phyloP scores from a whole-genome alignment of 805 yeast genomes.

The Candida adriatica region DNA sequence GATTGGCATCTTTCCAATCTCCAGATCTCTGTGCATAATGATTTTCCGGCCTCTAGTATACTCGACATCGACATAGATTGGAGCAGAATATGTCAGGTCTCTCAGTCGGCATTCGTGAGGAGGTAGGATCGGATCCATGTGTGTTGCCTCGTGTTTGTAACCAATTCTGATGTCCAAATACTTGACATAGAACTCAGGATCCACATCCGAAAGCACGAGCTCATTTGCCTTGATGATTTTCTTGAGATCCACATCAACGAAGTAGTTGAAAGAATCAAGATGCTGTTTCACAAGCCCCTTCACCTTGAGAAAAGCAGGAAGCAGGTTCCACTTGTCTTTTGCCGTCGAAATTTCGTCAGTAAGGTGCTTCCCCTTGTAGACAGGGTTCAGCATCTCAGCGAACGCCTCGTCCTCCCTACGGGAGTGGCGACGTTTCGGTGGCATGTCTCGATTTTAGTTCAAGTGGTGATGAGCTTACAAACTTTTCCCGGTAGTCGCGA shows the following conservation, averaged over 20 bases:
- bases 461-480: constrained; percentile 5
- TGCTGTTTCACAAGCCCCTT: constrained; percentile 97
- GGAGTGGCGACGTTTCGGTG: constrained; percentile 21
- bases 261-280: constrained; percentile 95
- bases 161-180: constrained; percentile 93
- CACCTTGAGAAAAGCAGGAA: constrained; percentile 93
- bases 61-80: constrained; percentile 93
- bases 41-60: constrained; percentile 93
- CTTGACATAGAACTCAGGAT: constrained; percentile 91
- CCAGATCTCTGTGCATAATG: constrained; percentile 82
- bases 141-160: constrained; percentile 48
- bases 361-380: constrained; percentile 77
- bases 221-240: constrained; percentile 91
- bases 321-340: constrained; percentile 92
- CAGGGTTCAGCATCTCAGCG: constrained; percentile 70
- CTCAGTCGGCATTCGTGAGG: constrained; percentile 96
- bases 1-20: constrained; percentile 98
- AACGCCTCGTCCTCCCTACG: constrained; percentile 48
- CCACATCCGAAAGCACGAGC: constrained; percentile 84
- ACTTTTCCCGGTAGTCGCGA: constrained; percentile 4
- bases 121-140: constrained; percentile 58
- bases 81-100: constrained; percentile 92
- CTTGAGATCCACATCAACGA: constrained; percentile 87
- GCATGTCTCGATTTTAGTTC: constrained; percentile 10
- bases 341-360: constrained; percentile 88